Conservation (phyloP, 208 protist species). For the Acanthamoeba triangularis region DNA sequence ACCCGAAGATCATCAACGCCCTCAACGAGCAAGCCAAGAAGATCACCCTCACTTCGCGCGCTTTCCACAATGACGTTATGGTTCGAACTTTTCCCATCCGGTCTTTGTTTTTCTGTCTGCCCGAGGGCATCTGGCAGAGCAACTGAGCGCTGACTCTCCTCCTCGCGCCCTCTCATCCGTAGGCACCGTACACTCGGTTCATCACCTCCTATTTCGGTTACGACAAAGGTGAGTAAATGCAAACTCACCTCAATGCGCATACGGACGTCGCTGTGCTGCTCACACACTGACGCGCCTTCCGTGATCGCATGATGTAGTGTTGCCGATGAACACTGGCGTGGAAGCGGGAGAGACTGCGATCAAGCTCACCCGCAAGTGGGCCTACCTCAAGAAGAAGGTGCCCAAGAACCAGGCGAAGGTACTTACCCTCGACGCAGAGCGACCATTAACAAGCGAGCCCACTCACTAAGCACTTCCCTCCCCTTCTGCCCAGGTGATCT, state of each 20-base stretch:
- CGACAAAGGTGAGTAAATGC: not conserved
- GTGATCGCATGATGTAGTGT: slow-evolving; percentile 82
- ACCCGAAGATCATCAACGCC: slow-evolving; percentile 94
- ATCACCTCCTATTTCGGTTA: slow-evolving; percentile 76
- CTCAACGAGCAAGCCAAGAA: slow-evolving; percentile 91
- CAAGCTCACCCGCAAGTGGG: slow-evolving; percentile 96
- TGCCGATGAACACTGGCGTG: slow-evolving; percentile 97
- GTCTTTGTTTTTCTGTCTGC: not conserved
- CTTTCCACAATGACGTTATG: slow-evolving; percentile 92
- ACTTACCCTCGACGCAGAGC: not conserved
- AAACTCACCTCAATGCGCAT: not conserved
- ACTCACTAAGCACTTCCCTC: slow-evolving; percentile 67
- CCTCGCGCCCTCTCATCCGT: not conserved
- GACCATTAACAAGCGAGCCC: no score
- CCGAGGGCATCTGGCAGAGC: no score
- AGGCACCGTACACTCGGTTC: slow-evolving; percentile 45
- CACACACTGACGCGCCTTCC: not conserved
- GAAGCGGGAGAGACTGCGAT: slow-evolving; percentile 94
- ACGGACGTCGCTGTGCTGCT: not conserved
- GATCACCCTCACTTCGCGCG: slow-evolving; percentile 90
- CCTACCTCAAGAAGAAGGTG: slow-evolving; percentile 93
- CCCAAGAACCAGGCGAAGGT: slow-evolving; percentile 89
- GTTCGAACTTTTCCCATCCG: not conserved
- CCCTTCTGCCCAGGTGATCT: slow-evolving; percentile 85
- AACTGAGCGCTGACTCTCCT: not conserved